Evolutionary conservation across 2,329 filamentous ascomycete genomes (phyloP).

Genomic region (Aspergillus jensenii): DNA sequence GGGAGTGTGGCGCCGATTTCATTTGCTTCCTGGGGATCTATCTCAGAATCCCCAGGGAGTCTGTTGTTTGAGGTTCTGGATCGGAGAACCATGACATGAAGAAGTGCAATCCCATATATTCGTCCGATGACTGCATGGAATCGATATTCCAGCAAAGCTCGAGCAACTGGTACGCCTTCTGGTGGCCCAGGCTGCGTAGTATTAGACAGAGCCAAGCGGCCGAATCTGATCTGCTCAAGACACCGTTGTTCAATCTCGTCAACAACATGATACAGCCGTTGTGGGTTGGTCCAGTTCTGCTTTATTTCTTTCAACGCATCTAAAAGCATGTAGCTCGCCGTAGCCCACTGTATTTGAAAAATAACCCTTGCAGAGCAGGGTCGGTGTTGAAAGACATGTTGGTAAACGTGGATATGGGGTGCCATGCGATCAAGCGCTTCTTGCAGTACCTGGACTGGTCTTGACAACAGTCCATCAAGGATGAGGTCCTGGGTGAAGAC

Average conservation of each 20-base stretch:
- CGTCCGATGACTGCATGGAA: slow-evolving; percentile 7
- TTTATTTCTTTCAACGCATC: slow-evolving; percentile 13
- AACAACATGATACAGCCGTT: slow-evolving; percentile 2
- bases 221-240: slow-evolving; percentile 7
- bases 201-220: background rate
- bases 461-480: slow-evolving; percentile 10
- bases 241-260: slow-evolving; percentile 15
- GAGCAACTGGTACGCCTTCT: slow-evolving; percentile 5
- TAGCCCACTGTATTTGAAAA: slow-evolving; percentile 16
- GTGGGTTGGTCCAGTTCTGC: slow-evolving; percentile 7
- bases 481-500: slow-evolving; percentile 6
- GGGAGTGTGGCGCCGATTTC: no score
- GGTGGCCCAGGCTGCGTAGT: background rate
- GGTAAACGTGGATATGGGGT: slow-evolving; percentile 13
- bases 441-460: slow-evolving; percentile 9
- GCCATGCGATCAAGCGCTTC: slow-evolving; percentile 5
- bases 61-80: background rate
- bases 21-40: no score
- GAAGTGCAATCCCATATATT: slow-evolving; percentile 9
- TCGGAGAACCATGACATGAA: slow-evolving; percentile 11
- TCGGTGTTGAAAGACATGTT: slow-evolving; percentile 7
- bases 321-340: slow-evolving; percentile 10
- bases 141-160: slow-evolving; percentile 12
- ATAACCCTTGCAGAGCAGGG: slow-evolving; percentile 13
- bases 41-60: background rate